A percentile compares a stretch with the other conserved stretches of the same genome.
phyloP scores from a whole-genome alignment of 1,284 basidiomycete species.

The Thecaphora thlaspeos region DNA sequence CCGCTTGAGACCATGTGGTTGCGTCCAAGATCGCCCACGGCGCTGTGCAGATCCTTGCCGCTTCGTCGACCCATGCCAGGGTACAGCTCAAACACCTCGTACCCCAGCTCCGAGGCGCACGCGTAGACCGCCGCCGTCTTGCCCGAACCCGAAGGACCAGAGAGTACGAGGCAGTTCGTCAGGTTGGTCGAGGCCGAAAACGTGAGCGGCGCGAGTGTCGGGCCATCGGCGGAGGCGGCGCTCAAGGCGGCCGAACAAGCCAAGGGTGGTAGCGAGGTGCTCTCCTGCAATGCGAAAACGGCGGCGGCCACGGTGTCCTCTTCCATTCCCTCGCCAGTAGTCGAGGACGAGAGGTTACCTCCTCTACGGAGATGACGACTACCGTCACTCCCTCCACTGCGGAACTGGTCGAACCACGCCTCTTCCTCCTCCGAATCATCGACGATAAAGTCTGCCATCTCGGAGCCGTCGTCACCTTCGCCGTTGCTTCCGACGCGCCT shows the following conservation, averaged over 20 bases:
- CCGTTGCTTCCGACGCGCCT: constrained; percentile 10
- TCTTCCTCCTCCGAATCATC: constrained; percentile 31
- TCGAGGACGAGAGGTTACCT: background rate
- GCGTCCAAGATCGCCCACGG: constrained; percentile 88
- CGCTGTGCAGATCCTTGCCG: constrained; percentile 72
- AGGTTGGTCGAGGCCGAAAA: constrained; percentile 14
- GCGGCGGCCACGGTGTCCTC: background rate
- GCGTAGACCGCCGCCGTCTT: constrained; percentile 56
- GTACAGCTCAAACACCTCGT: constrained; percentile 95
- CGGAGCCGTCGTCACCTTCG: constrained; percentile 6
- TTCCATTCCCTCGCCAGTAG: background rate
- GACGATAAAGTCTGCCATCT: constrained; percentile 38
- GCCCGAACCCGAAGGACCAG: constrained; percentile 65
- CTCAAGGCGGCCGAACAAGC: background rate
- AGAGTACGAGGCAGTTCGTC: constrained; percentile 63
- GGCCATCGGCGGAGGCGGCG: no score
- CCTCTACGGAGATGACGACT: background rate
- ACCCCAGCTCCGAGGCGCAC: constrained; percentile 69
- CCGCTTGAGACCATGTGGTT: constrained; percentile 63
- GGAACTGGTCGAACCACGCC: constrained; percentile 36
- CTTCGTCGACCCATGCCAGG: constrained; percentile 81
- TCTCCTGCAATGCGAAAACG: background rate
- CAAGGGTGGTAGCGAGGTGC: background rate
- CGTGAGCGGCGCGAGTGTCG: background rate
- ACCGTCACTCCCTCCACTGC: background rate